A percentile compares a stretch with the other conserved stretches of the same genome.
Conservation (phyloP, 805 yeast species). For the Zygosaccharomyces bisporus region DNA sequence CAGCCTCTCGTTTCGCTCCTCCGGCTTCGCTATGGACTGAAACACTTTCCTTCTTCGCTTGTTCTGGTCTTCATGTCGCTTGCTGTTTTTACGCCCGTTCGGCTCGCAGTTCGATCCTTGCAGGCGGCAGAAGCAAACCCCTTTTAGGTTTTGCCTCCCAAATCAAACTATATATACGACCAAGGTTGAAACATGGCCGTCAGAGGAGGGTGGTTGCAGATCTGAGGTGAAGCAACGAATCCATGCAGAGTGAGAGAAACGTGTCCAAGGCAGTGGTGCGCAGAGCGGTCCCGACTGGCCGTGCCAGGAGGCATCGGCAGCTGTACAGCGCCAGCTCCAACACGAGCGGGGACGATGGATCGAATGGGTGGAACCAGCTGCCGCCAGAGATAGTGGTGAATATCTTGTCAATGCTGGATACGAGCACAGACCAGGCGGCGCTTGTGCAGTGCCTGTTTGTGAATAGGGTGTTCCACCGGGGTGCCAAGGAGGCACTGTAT, state of each 20-base stretch:
- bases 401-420: slow-evolving; percentile 21
- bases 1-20: neutral
- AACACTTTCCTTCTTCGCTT: neutral
- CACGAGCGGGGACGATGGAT: slow-evolving; percentile 7
- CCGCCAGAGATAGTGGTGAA: slow-evolving; percentile 36
- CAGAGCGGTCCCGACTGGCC: neutral
- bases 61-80: neutral
- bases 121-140: slow-evolving; percentile 9
- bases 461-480: slow-evolving; percentile 45
- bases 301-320: slow-evolving; percentile 4
- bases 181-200: neutral
- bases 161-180: neutral
- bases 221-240: neutral
- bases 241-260: neutral
- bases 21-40: neutral
- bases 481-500: slow-evolving; percentile 56
- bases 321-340: slow-evolving; percentile 10
- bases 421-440: slow-evolving; percentile 25
- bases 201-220: neutral
- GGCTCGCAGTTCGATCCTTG: slow-evolving; percentile 2
- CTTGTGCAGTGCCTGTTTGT: slow-evolving; percentile 49
- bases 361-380: slow-evolving; percentile 27
- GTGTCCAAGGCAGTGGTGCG: neutral
- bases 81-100: neutral
- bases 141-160: slow-evolving; percentile 1